Base-by-base conservation (phyloP, 306 rosid genomes). In the Medicago lupulina region DNA sequence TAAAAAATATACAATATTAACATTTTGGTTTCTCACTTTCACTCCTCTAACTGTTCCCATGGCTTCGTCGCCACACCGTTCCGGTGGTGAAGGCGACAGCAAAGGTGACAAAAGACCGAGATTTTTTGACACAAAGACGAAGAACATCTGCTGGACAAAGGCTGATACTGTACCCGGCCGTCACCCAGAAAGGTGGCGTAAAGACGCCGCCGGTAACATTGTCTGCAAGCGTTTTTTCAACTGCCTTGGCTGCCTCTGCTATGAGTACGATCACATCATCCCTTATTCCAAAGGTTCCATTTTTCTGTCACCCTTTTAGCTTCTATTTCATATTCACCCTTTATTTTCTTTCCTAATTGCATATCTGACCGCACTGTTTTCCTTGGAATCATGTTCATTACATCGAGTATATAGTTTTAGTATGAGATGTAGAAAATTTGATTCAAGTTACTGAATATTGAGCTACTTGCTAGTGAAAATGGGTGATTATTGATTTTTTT, bases 121-220 rank as follows among this genome's bases (percentile, higher is more conserved):
- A 17, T 83, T 50, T 67, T 94, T 94, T 55, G 96, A 94, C 82
- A 3, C 80, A 11, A 88, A 87, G 79, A 79, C 95, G 14, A 94
- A 90, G 87, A 78, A 25, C 80, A 50, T 44, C 9, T 90, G 98
- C 75, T 94, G 97, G 97, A 25, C 80, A 1, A 88, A 88, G 50
- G 97, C 98, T 9, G 91, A 87, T 7, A 76, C 62, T 8, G 88
- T 90, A 2, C 75, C 91, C 13, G 98, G 97, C n/a, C 90, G 98
- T 21, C 97, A 92, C 61, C 98, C 98, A 1, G 97, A 94, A 68
- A 60, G 98, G 83, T 94, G 98, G 97, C 96, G 98, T 79, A 78
- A 88, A 71, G 98, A 95, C 85, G 89, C 93, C 57, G 97, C 98
- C 23, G 97, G 93, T 6, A 94, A 94, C 85, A 34, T 90, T 38